These are phyloP conservation scores for Diutina neorugosa DNA, from an alignment of 1,139 yeast genomes.

Conservation along the genomic window DNA sequence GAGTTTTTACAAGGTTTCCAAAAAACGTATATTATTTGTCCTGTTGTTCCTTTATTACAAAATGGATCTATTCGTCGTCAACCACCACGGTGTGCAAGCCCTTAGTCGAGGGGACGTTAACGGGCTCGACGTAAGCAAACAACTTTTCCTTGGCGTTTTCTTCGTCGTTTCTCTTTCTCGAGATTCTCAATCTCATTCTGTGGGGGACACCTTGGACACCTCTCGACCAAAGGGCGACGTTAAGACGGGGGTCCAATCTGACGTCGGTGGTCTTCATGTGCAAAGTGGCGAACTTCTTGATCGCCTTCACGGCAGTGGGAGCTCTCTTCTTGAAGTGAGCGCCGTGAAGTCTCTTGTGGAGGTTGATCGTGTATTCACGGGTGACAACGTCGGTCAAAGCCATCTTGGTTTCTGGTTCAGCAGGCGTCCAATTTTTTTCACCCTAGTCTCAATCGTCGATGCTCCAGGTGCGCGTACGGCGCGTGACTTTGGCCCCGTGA, in stretches of 20 bases:
- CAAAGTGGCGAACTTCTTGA: slow-evolving; percentile 95
- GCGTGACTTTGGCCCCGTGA: neutral
- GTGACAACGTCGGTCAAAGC: slow-evolving; percentile 99
- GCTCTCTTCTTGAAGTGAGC: slow-evolving; percentile 99
- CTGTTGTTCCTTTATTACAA: neutral
- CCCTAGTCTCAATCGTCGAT: neutral
- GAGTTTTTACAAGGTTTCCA: too few species aligned
- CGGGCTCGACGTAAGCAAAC: slow-evolving; percentile 97
- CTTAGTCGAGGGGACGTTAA: slow-evolving; percentile 87
- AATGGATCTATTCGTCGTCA: slow-evolving; percentile 54
- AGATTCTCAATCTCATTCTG: slow-evolving; percentile 98
- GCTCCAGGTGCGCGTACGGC: neutral
- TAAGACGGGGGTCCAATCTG: slow-evolving; percentile 97
- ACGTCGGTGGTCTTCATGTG: slow-evolving; percentile 99
- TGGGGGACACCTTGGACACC: slow-evolving; percentile 98
- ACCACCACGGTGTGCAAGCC: slow-evolving; percentile 97
- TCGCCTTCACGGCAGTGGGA: slow-evolving; percentile 98
- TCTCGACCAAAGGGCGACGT: slow-evolving; percentile 98
- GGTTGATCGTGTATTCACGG: slow-evolving; percentile 99
- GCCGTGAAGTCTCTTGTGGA: slow-evolving; percentile 99
- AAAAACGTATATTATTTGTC: neutral
- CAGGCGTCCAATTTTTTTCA: neutral
- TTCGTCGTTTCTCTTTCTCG: slow-evolving; percentile 99
- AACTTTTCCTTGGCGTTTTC: slow-evolving; percentile 98
- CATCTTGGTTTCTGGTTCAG: slow-evolving; percentile 33